Evolutionary conservation across 768 basidiomycete genomes (phyloP).

Genomic region (Agaricus blazei): DNA sequence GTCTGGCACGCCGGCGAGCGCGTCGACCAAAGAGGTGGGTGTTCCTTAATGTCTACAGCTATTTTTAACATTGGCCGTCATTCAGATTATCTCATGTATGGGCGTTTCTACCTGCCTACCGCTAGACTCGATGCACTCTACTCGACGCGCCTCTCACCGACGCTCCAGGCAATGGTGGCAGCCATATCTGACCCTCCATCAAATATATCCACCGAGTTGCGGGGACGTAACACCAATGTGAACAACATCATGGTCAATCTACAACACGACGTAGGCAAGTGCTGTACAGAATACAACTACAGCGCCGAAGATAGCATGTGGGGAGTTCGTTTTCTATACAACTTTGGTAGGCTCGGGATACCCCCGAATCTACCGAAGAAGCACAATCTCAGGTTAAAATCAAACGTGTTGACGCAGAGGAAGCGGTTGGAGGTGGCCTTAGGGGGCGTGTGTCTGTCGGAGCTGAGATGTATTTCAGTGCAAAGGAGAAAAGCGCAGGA

Average conservation of each 20-base stretch:
- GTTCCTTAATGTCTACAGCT: not conserved
- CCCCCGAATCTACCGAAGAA: constrained; percentile 1
- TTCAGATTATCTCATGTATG: constrained; percentile 88
- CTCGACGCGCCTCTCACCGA: constrained; percentile 73
- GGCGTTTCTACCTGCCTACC: constrained; percentile 85
- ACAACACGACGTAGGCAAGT: constrained; percentile 89
- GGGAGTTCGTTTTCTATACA: constrained; percentile 83
- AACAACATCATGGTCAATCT: constrained; percentile 79
- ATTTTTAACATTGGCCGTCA: constrained; percentile 15
- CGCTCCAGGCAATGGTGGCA: constrained; percentile 76
- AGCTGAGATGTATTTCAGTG: constrained; percentile 90
- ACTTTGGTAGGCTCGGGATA: constrained; percentile 67
- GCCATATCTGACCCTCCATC: constrained; percentile 81
- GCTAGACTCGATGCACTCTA: constrained; percentile 88
- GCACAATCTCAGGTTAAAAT: constrained; percentile 26
- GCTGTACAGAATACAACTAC: constrained; percentile 92
- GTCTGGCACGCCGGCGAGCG: constrained; percentile 79
- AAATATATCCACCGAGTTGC: constrained; percentile 36
- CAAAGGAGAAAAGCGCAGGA: constrained; percentile 89
- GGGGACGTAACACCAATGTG: constrained; percentile 40
- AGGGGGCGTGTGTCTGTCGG: constrained; percentile 89
- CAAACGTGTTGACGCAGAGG: constrained; percentile 93
- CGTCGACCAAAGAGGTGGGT: constrained; percentile 66
- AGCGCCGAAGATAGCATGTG: constrained; percentile 94
- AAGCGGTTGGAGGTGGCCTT: constrained; percentile 86